These are phyloP conservation scores for Pythium plurisporium DNA, from an alignment of 352 stramenopile species.

Conservation along the genomic window DNA sequence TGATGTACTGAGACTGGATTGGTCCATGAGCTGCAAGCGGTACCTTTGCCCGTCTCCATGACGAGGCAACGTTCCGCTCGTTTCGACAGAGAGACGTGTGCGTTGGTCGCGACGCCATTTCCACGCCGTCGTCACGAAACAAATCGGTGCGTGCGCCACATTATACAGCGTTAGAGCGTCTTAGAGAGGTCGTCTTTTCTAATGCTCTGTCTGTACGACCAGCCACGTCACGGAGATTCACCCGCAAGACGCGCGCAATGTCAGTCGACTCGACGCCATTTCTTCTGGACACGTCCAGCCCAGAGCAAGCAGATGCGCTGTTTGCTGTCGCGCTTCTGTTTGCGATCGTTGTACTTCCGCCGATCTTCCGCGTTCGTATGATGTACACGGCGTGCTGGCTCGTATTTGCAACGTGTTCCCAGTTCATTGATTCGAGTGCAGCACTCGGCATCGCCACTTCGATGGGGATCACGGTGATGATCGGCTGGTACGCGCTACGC, in stretches of 20 bases:
- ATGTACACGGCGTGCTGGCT: conserved; percentile 84
- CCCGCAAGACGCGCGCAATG: neutral
- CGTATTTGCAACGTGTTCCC: conserved; percentile 45
- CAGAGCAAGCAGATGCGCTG: conserved; percentile 31
- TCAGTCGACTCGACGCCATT: conserved; percentile 2
- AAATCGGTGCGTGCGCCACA: too few species aligned
- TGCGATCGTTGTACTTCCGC: conserved; percentile 50
- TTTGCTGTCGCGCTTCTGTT: conserved; percentile 56
- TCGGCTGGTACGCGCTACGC: conserved; percentile 78
- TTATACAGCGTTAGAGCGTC: too few species aligned
- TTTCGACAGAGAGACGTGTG: neutral
- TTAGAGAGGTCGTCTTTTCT: too few species aligned
- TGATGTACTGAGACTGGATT: neutral
- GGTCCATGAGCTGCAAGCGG: conserved; percentile 2
- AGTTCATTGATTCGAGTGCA: conserved; percentile 47
- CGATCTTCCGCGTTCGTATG: conserved; percentile 55
- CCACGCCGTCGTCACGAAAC: too few species aligned
- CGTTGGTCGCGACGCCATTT: neutral
- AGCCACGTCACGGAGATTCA: too few species aligned
- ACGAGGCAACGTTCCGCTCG: neutral
- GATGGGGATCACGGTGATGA: conserved; percentile 84
- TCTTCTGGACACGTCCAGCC: neutral
- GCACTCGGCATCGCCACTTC: conserved; percentile 71
- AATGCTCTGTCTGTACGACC: neutral
- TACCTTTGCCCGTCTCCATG: neutral